phyloP scores from a whole-genome alignment of 129 eudicot genomes.

The Glebionis coronaria region DNA sequence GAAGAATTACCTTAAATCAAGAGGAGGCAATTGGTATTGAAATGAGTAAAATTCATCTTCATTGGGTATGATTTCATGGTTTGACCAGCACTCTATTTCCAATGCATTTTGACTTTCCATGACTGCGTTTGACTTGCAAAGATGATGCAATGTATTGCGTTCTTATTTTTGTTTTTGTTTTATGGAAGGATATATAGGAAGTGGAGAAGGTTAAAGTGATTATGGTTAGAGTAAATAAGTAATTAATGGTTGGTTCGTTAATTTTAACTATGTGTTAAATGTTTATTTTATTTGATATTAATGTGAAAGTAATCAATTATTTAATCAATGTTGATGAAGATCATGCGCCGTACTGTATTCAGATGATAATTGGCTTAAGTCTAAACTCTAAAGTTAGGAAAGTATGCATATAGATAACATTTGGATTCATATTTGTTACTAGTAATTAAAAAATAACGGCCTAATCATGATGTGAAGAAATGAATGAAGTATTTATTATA shows the following conservation, averaged over 20 bases:
- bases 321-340: constrained; percentile 32
- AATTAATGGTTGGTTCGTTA: constrained; percentile 30
- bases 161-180: neutral
- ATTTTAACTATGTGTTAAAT: constrained; percentile 16
- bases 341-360: constrained; percentile 30
- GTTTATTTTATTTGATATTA: constrained; percentile 20
- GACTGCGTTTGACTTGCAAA: constrained; percentile 20
- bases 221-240: constrained; percentile 7
- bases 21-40: constrained; percentile 39
- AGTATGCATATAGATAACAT: neutral
- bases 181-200: constrained; percentile 35
- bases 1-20: constrained; percentile 26
- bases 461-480: constrained; percentile 12
- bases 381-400: neutral
- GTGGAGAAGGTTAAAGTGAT: constrained; percentile 30
- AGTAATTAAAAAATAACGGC: constrained; percentile 15
- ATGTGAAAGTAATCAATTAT: constrained; percentile 31
- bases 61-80: constrained; percentile 36
- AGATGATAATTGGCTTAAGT: too few species aligned
- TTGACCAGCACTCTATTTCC: constrained; percentile 37
- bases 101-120: constrained; percentile 34
- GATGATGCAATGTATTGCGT: constrained; percentile 11
- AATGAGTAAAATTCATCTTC: constrained; percentile 34
- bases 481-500: constrained; percentile 11
- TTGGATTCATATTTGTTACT: neutral